phyloP scores from a whole-genome alignment of 495 filamentous ascomycete genomes.

The Amorphotheca resinae region DNA sequence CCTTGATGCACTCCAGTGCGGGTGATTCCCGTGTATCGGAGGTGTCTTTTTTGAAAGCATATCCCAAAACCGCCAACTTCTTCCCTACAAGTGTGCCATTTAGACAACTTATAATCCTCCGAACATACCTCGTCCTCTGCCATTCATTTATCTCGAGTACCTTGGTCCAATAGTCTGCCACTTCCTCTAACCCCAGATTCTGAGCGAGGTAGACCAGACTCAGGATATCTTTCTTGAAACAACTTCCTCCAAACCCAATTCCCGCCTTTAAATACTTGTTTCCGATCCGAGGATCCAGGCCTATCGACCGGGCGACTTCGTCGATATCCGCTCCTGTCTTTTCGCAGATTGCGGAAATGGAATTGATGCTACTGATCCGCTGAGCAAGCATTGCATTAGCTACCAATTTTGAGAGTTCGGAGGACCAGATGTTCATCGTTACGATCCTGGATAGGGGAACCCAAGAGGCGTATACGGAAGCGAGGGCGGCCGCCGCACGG shows the following conservation, averaged over 20 bases:
- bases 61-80: slow-evolving; percentile 64
- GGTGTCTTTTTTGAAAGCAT: slow-evolving; percentile 75
- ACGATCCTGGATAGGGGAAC: slow-evolving; percentile 53
- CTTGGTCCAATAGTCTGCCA: slow-evolving; percentile 64
- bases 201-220: slow-evolving; percentile 65
- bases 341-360: slow-evolving; percentile 70
- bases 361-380: slow-evolving; percentile 74
- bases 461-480: slow-evolving; percentile 59
- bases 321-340: slow-evolving; percentile 63
- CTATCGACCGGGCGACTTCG: slow-evolving; percentile 57
- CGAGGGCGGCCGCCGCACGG: slow-evolving; percentile 49
- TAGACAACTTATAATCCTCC: slow-evolving; percentile 49
- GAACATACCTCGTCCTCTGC: slow-evolving; percentile 55
- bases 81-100: slow-evolving; percentile 58
- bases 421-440: slow-evolving; percentile 66
- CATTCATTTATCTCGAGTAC: slow-evolving; percentile 68
- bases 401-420: slow-evolving; percentile 67
- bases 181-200: slow-evolving; percentile 54
- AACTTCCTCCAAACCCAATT: slow-evolving; percentile 70
- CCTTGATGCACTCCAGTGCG: slow-evolving; percentile 52
- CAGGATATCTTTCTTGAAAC: slow-evolving; percentile 75
- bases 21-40: slow-evolving; percentile 64
- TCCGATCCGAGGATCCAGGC: slow-evolving; percentile 60
- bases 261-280: slow-evolving; percentile 63
- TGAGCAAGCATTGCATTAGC: slow-evolving; percentile 77